Base-by-base conservation (phyloP, 75 land plant species). In the Cupressus sempervirens region DNA sequence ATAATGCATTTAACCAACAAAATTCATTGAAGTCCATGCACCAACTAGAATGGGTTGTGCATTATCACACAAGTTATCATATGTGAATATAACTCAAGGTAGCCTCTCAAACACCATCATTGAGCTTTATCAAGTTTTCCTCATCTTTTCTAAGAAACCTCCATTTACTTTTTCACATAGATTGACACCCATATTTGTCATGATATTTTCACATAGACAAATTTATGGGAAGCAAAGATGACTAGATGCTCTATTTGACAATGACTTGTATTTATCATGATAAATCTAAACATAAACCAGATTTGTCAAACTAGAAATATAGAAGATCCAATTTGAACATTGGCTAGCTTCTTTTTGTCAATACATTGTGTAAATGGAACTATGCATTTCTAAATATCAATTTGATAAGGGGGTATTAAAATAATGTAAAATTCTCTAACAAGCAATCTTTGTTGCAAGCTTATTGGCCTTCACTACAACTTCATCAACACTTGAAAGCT, bases 401-500 rank as follows among this genome's bases (percentile, higher is more conserved):
- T 46, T 46, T 3, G 7, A 6, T 46, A 7, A 7, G 5, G 7
- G 7, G 5, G 48, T 6, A 0, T 7, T 7, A 6, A 0, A 46
- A 46, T 46, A 46, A 46, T 7, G 7, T 7, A 6, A 46, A 6
- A 46, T 6, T 7, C 7, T 7, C 96, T 90, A 94, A 86, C 58
- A 94, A 87, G 7, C 96, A 95, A 74, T 94, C 96, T 86, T 94
- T 93, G 91, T 38, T 4, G 96, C 96, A 82, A 94, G 88, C 30
- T 83, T 89, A 86, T 92, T 91, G 76, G 96, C 95, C 35, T 85
- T 93, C 62, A 93, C 95, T 83, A 94, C 86, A 54, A 95, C 88
- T 88, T 94, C 96, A 73, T 93, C 89, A 86, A n/a, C 89, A 86
- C 96, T 93, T 83, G 96, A 94, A 36, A 94, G 35, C 96, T 94